Evolutionary conservation across 139 green algal genomes (phyloP).

Genomic region (Chlorella sp.): DNA sequence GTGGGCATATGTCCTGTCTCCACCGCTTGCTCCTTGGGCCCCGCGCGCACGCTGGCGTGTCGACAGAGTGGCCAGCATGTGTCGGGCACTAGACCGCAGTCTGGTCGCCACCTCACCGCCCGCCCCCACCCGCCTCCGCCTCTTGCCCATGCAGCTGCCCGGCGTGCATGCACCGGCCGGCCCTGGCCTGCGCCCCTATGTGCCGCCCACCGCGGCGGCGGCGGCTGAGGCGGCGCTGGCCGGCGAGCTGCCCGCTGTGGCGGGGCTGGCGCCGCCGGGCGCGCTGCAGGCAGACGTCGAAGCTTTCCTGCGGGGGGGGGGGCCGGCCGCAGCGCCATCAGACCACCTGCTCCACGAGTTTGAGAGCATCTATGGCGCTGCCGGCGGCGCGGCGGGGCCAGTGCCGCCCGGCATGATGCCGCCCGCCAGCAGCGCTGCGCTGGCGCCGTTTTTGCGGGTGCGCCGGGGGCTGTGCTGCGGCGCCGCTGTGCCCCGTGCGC

Average conservation of each 20-base stretch:
- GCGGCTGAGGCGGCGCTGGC: slow-evolving; percentile 27
- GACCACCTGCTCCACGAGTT: slow-evolving; percentile 39
- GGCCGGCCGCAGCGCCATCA: slow-evolving; percentile 6
- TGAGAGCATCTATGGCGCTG: slow-evolving; percentile 40
- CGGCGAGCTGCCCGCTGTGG: slow-evolving; percentile 20
- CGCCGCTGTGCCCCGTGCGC: neutral
- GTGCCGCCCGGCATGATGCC: neutral
- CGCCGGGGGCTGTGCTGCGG: neutral
- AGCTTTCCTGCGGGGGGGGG: slow-evolving; percentile 21
- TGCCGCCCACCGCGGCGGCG: slow-evolving; percentile 16
- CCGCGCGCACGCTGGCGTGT: neutral
- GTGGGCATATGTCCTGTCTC: slow-evolving; percentile 7
- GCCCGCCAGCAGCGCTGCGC: neutral
- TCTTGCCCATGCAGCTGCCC: slow-evolving; percentile 22
- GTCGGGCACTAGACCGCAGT: no score
- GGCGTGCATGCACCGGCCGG: neutral
- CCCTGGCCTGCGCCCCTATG: neutral
- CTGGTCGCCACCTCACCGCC: neutral
- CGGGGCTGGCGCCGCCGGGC: slow-evolving; percentile 12
- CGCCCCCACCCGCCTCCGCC: neutral
- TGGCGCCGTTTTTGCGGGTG: slow-evolving; percentile 30
- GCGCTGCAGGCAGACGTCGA: slow-evolving; percentile 19
- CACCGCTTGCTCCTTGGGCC: neutral
- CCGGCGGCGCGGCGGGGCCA: neutral
- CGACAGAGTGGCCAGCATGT: no score